Evolutionary conservation across 257 asterid genomes (phyloP), one percentile per base, ranked within the genome.

Genomic region (Schizonepeta tenuifolia): DNA sequence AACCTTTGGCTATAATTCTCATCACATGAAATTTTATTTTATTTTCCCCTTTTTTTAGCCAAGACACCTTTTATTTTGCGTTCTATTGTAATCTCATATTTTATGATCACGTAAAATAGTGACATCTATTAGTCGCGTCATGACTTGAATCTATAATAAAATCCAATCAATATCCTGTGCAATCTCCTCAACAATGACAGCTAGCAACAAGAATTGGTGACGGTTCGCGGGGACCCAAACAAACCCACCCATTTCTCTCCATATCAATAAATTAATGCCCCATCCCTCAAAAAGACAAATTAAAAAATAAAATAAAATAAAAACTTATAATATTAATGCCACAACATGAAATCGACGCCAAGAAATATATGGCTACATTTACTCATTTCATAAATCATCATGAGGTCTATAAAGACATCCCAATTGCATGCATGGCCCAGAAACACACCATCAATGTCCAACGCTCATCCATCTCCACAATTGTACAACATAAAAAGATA

Each of bases 381-480:
- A 49, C 38, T 60, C 62, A 68, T 47, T 47, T 47, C 54, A 47
- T 47, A 21, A 8, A 11, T 47, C 54, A 47, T 47, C 54, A 47
- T 47, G 54, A 8, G 41, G 41, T 7, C 41, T 36, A 36, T 36
- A 36, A 36, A 36, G 41, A 9, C 28, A 51, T 57, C 65, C 61
- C 49, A 51, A 12, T 70, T 24, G 44, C 76, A 40, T 18, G 41
- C 59, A 60, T 60, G 67, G 40, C 74, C 75, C 64, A 56, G 5
- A 14, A 10, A 13, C 65, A 20, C 65, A 53, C 61, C 35, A 71
- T 38, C 21, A 58, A 17, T 50, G 56, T 50, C 56, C 56, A 50
- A 50, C 26, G 22, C 55, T n/a, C 55, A 15, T 54, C 63, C 31
- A 38, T 55, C 12, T 26, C 62, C 7, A 59, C 62, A 59, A 71